Evolutionary conservation across 179 eudicot species (phyloP), one percentile per base, ranked within the genome.

Genomic region (Silene coronaria): DNA sequence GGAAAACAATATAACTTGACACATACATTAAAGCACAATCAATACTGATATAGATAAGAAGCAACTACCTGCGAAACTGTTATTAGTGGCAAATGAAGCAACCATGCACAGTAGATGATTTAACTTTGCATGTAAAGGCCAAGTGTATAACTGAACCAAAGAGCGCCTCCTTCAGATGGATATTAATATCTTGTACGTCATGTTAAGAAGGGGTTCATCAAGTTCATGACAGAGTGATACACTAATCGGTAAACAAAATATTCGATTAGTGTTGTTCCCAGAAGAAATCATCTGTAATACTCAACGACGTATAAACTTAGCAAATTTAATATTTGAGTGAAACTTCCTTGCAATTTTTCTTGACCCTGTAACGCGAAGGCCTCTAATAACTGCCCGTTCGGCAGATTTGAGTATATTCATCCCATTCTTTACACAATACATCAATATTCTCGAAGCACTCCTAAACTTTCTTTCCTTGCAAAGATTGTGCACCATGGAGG

Each of bases 401-500:
- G 90, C 85, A 71, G 94, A 82, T 62, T 74, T 81, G 24, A 87
- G 87, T 58, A 84, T 73, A 67, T 79, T 86, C 86, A 86, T 80
- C 21, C 91, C 84, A 51, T 81, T 80, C 80, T 78, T 85, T 58
- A 87, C 55, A 73, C 91, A 89, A 73, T 93, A 82, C 62, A 89
- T 76, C 78, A 92, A 78, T 21, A 92, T 69, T 77, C 83, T 85
- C 48, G 90, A 85, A 72, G 97, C 97, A 81, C 71, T 59, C 79
- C 77, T 84, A 76, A 60, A 91, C 74, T 85, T 86, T 80, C 89
- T 63, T 72, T 72, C 86, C 80, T 77, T 87, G 81, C 97, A 92
- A 76, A 92, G 89, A 82, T 86, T 87, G 69, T 88, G 91, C 80
- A 91, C 89, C 87, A 92, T 74, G 65, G 94, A 87, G 16, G 96